Percentiles rank a stretch among this genome's conserved stretches.
Evolutionary conservation across 78 protist species (phyloP).

Genomic region (Cyanophora paradoxa): DNA sequence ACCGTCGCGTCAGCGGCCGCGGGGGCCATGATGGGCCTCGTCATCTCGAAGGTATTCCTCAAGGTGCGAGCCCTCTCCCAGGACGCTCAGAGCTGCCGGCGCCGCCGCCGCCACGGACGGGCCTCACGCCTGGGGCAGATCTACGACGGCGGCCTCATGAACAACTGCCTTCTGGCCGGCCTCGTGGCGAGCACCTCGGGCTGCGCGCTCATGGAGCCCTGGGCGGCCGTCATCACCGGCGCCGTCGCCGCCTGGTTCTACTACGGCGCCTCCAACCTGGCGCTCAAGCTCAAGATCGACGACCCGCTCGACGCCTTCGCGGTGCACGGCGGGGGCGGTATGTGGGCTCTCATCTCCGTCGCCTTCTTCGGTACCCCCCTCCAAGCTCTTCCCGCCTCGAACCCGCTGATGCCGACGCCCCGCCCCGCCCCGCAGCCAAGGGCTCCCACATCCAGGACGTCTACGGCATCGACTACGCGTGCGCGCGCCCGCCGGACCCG

Average conservation of each 20-base stretch:
- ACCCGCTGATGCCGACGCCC: too few species aligned
- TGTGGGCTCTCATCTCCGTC: slow-evolving; percentile 49
- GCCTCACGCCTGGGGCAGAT: slow-evolving; percentile 20
- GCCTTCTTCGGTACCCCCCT: slow-evolving; percentile 29
- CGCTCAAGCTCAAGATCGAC: slow-evolving; percentile 47
- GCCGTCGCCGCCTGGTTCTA: slow-evolving; percentile 10
- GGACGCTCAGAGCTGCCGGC: too few species aligned
- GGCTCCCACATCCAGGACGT: too few species aligned
- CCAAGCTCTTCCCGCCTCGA: too few species aligned
- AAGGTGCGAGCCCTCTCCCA: too few species aligned
- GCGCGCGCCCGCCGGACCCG: too few species aligned
- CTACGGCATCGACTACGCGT: too few species aligned
- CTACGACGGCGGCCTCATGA: background rate
- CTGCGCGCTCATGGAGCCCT: slow-evolving; percentile 28
- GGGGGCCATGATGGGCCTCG: slow-evolving; percentile 33
- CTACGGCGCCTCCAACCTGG: background rate
- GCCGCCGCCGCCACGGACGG: too few species aligned
- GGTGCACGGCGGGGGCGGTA: slow-evolving; percentile 67
- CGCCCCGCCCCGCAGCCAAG: too few species aligned
- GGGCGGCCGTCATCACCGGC: slow-evolving; percentile 37
- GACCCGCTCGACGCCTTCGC: slow-evolving; percentile 74
- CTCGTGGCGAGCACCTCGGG: slow-evolving; percentile 40
- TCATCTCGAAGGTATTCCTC: too few species aligned
- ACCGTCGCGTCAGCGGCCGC: slow-evolving; percentile 44
- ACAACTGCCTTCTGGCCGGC: slow-evolving; percentile 40